Evolutionary conservation across 176 grass and related monocot genomes (phyloP).

Genomic region (Bonia amplexicaulis): DNA sequence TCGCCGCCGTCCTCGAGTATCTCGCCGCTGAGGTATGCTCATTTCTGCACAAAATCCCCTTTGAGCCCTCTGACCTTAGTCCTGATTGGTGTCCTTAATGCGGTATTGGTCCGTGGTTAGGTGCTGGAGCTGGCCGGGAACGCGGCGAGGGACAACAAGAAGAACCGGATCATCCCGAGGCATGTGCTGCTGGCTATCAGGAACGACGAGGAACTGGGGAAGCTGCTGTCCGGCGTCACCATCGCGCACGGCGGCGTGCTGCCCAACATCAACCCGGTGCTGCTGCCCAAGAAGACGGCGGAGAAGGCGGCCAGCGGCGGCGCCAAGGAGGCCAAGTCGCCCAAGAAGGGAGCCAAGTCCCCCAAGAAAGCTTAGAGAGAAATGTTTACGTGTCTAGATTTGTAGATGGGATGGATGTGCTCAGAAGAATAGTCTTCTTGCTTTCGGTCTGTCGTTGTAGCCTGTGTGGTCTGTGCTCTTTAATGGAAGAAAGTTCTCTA

Average conservation of each 20-base stretch:
- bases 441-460: not conserved
- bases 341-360: constrained; percentile 42
- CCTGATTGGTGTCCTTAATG: not conserved
- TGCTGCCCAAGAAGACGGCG: constrained; percentile 54
- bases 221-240: constrained; percentile 48
- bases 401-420: not conserved
- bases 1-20: constrained; percentile 72
- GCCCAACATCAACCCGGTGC: constrained; percentile 57
- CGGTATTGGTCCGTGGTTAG: not conserved
- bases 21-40: constrained; percentile 56
- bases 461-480: not conserved
- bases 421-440: not conserved
- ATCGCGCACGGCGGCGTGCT: constrained; percentile 54
- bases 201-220: constrained; percentile 68
- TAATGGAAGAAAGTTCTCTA: not conserved
- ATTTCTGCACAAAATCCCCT: too few species aligned
- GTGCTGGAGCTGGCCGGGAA: constrained; percentile 60
- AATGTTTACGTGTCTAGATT: not conserved
- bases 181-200: constrained; percentile 54
- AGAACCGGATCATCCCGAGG: constrained; percentile 50
- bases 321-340: constrained; percentile 42
- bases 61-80: too few species aligned
- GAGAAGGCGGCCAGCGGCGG: constrained; percentile 26
- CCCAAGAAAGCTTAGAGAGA: constrained; percentile 42
- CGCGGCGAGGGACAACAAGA: constrained; percentile 69